Evolutionary conservation across 768 basidiomycete genomes (phyloP).

Genomic region (Tylopilus plumbeoviolaceoides): DNA sequence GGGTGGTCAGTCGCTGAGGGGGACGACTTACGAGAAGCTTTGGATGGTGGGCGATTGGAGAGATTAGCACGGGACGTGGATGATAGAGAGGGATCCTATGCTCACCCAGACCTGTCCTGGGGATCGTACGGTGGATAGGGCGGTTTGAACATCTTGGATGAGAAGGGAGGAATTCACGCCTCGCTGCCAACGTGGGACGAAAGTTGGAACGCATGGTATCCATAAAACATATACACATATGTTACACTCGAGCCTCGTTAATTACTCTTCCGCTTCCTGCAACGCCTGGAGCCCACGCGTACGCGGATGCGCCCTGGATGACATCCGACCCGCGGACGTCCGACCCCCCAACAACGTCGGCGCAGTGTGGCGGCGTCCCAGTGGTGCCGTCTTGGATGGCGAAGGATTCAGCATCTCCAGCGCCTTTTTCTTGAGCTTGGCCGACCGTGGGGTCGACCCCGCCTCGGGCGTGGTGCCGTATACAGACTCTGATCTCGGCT

Average conservation of each 20-base stretch:
- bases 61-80: neutral
- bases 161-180: too few species aligned
- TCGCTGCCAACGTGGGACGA: too few species aligned
- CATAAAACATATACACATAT: conserved; percentile 2
- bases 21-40: conserved; percentile 59
- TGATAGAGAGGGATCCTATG: neutral
- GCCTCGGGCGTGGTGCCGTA: neutral
- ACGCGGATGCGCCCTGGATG: neutral
- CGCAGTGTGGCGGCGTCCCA: conserved; percentile 18
- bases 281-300: conserved; percentile 3
- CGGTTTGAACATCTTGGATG: conserved; percentile 39
- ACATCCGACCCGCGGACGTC: neutral
- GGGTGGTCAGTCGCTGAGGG: neutral
- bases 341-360: conserved; percentile 4
- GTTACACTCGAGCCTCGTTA: neutral
- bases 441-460: neutral
- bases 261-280: conserved; percentile 5
- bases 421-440: conserved; percentile 1
- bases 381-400: neutral
- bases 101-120: conserved; percentile 60
- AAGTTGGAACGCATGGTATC: neutral
- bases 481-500: neutral
- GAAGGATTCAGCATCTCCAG: neutral
- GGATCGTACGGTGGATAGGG: conserved; percentile 74
- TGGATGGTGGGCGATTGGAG: neutral